phyloP scores from a whole-genome alignment of 1,139 yeast species.

The Candida sp. region DNA sequence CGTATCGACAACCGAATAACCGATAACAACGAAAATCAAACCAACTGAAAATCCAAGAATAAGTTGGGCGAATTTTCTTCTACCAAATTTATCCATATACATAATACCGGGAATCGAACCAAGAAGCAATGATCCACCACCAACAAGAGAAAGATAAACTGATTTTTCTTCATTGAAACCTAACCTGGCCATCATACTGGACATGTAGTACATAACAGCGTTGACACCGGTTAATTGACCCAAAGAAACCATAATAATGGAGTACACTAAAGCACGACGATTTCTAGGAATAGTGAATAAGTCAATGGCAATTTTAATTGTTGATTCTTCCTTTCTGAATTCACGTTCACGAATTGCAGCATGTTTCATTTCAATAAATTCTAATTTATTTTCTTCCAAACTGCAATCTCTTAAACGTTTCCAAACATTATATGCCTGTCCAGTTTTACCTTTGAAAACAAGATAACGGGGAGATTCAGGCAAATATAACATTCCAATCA shows the following conservation, averaged over 20 bases:
- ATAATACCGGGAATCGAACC: constrained; percentile 63
- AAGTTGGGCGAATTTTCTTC: constrained; percentile 40
- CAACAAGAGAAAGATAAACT: constrained; percentile 57
- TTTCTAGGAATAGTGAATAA: constrained; percentile 51
- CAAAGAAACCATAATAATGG: constrained; percentile 52
- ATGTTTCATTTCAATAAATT: constrained; percentile 46
- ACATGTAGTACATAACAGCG: constrained; percentile 55
- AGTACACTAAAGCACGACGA: constrained; percentile 55
- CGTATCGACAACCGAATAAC: constrained; percentile 37
- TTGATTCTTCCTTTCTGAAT: constrained; percentile 19
- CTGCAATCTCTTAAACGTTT: constrained; percentile 46
- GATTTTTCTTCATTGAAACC: constrained; percentile 42
- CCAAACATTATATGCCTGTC: constrained; percentile 55
- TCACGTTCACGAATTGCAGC: constrained; percentile 27
- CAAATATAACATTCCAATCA: constrained; percentile 43
- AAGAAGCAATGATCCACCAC: constrained; percentile 56
- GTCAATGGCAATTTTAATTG: constrained; percentile 38
- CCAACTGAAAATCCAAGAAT: constrained; percentile 56
- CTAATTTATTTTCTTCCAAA: constrained; percentile 36
- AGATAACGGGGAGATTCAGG: constrained; percentile 55
- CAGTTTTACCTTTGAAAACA: constrained; percentile 45
- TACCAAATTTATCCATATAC: constrained; percentile 58
- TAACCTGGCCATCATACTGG: constrained; percentile 46
- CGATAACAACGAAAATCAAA: constrained; percentile 53
- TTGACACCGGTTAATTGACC: constrained; percentile 60